Percentiles rank a stretch among this genome's conserved stretches.
Evolutionary conservation across 2,329 filamentous ascomycete species (phyloP).

Genomic region (Kalaharituber pfeilii): DNA sequence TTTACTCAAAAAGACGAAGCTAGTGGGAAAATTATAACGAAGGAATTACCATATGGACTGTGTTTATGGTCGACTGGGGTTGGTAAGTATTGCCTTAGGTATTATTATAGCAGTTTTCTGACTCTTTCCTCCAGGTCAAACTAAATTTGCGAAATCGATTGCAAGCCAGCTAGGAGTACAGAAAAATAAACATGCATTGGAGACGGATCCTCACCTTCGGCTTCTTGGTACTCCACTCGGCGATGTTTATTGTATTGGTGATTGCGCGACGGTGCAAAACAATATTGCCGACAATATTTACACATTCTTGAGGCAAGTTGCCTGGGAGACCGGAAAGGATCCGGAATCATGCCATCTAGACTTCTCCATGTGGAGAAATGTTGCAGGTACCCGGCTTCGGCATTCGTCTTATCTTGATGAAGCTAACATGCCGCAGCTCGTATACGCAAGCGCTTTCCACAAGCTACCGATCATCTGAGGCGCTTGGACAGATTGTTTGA

Average conservation of each 20-base stretch:
- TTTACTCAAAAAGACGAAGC: conserved; percentile 68
- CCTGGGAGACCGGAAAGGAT: conserved; percentile 82
- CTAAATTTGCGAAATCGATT: conserved; percentile 58
- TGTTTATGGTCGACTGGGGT: conserved; percentile 97
- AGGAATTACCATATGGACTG: conserved; percentile 90
- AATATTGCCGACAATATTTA: conserved; percentile 86
- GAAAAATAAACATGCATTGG: conserved; percentile 76
- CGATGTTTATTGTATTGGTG: conserved; percentile 90
- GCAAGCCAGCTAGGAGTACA: conserved; percentile 63
- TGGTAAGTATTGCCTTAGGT: conserved; percentile 23
- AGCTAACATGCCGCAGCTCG: conserved; percentile 24
- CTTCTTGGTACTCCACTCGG: conserved; percentile 76
- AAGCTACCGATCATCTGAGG: conserved; percentile 70
- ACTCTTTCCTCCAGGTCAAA: conserved; percentile 39
- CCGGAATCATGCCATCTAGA: conserved; percentile 73
- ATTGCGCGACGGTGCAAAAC: conserved; percentile 94
- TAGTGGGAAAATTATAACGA: conserved; percentile 52
- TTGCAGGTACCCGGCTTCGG: conserved; percentile 50
- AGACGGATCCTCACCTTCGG: conserved; percentile 85
- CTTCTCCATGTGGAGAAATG: conserved; percentile 72
- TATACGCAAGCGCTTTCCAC: conserved; percentile 69
- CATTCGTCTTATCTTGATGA: neutral
- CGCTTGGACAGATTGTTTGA: conserved; percentile 81
- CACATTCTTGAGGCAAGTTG: conserved; percentile 70
- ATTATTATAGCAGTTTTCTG: neutral